Evolutionary conservation across 2,329 filamentous ascomycete genomes (phyloP).

Genomic region (Colletotrichum musae): DNA sequence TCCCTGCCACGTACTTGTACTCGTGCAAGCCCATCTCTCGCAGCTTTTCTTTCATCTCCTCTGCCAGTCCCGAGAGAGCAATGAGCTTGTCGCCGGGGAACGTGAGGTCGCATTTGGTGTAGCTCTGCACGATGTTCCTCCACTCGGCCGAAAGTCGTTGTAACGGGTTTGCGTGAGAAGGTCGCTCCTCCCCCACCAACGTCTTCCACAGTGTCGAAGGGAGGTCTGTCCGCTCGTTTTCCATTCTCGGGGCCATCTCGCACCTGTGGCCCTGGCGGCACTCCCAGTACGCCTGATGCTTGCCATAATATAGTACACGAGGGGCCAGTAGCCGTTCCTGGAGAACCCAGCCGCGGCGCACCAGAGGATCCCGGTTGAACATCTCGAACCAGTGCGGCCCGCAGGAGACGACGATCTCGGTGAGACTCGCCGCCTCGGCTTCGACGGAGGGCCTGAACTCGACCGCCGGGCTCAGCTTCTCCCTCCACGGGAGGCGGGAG

Average conservation of each 20-base stretch:
- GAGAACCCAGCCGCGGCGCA: neutral
- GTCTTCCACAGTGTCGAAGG: no score
- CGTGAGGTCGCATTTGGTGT: neutral
- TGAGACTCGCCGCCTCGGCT: no score
- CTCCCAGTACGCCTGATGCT: slow-evolving; percentile 2
- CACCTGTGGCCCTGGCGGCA: neutral
- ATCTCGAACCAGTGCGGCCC: no score
- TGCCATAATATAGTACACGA: neutral
- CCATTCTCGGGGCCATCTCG: neutral
- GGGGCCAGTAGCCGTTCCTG: slow-evolving; percentile 5
- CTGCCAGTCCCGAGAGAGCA: neutral
- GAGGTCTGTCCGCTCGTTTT: no score
- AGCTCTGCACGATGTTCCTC: neutral
- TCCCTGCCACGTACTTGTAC: neutral
- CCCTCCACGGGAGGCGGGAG: no score
- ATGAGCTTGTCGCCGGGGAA: neutral
- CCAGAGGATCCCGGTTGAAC: no score
- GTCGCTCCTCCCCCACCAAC: no score
- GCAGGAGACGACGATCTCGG: no score
- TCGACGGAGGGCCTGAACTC: no score
- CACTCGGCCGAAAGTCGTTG: neutral
- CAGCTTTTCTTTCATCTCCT: neutral
- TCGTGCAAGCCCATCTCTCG: neutral
- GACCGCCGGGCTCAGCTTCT: no score
- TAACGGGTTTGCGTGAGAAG: no score